These are phyloP conservation scores for Saccharomyces hybrid DNA, from an alignment of 1,139 yeast genomes.

Conservation along the genomic window DNA sequence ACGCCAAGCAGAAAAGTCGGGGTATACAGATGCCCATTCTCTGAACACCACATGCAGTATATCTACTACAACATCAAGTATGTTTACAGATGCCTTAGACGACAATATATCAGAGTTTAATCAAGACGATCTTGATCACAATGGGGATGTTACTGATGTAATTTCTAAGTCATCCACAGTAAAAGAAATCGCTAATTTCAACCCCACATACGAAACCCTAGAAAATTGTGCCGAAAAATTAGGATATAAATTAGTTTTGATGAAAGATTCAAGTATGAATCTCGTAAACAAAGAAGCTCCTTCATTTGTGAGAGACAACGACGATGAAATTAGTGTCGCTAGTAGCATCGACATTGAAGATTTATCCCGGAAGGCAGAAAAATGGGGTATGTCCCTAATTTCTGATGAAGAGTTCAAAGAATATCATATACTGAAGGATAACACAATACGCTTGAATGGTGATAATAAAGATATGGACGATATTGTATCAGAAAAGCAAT, in stretches of 20 bases:
- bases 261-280: not conserved
- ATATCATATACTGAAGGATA: not conserved
- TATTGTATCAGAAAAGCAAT: not conserved
- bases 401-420: constrained; percentile 9
- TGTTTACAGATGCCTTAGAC: constrained; percentile 28
- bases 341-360: not conserved
- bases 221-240: constrained; percentile 18
- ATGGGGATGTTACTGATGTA: constrained; percentile 1
- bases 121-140: not conserved
- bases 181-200: constrained; percentile 3
- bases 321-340: not conserved
- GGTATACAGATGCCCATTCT: not conserved
- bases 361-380: not conserved
- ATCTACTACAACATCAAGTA: constrained; percentile 4
- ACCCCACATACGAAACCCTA: constrained; percentile 17
- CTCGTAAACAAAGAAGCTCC: not conserved
- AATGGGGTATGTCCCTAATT: constrained; percentile 17
- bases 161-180: constrained; percentile 21
- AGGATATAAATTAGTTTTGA: constrained; percentile 25
- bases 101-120: not conserved
- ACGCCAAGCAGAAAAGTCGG: not conserved
- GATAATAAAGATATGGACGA: not conserved
- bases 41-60: not conserved
- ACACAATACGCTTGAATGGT: not conserved
- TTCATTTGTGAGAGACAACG: not conserved